Evolutionary conservation across 805 yeast species (phyloP).

Genomic region (Hemisphaericaspora nanyangensis): DNA sequence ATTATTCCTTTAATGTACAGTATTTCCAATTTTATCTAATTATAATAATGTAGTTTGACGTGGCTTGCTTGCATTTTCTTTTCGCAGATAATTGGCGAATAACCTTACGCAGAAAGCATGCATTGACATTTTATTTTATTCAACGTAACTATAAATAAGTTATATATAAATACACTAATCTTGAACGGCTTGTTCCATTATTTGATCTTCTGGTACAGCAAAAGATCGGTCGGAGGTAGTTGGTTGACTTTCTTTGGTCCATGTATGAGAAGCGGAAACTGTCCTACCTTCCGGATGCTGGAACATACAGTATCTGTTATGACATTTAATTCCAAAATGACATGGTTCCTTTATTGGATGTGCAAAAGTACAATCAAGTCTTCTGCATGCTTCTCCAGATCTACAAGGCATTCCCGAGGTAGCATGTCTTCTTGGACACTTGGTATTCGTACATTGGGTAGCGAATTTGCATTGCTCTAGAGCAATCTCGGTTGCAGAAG

Average conservation of each 20-base stretch:
- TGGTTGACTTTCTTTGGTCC: slow-evolving; percentile 27
- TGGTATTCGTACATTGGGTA: slow-evolving; percentile 65
- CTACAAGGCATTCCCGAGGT: slow-evolving; percentile 70
- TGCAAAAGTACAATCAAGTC: slow-evolving; percentile 76
- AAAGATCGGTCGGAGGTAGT: slow-evolving; percentile 60
- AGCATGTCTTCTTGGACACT: slow-evolving; percentile 85
- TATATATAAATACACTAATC: no score
- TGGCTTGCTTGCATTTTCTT: no score
- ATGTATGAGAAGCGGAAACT: slow-evolving; percentile 28
- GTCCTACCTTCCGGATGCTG: slow-evolving; percentile 78
- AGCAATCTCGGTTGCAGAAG: slow-evolving; percentile 20
- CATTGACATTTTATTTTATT: no score
- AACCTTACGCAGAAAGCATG: no score
- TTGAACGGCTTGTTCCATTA: slow-evolving; percentile 58
- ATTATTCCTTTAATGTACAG: slow-evolving; percentile 1
- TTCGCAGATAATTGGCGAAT: no score
- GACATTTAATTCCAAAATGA: slow-evolving; percentile 74
- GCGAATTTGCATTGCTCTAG: slow-evolving; percentile 85
- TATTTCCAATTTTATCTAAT: not conserved
- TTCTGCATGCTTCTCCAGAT: slow-evolving; percentile 72
- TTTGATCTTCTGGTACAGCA: slow-evolving; percentile 74
- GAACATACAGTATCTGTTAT: slow-evolving; percentile 65
- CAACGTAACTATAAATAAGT: no score
- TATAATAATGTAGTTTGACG: no score
- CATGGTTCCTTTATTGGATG: slow-evolving; percentile 82